Evolutionary conservation across 208 protist genomes (phyloP).

Genomic region (Wallacemonas sp.): DNA sequence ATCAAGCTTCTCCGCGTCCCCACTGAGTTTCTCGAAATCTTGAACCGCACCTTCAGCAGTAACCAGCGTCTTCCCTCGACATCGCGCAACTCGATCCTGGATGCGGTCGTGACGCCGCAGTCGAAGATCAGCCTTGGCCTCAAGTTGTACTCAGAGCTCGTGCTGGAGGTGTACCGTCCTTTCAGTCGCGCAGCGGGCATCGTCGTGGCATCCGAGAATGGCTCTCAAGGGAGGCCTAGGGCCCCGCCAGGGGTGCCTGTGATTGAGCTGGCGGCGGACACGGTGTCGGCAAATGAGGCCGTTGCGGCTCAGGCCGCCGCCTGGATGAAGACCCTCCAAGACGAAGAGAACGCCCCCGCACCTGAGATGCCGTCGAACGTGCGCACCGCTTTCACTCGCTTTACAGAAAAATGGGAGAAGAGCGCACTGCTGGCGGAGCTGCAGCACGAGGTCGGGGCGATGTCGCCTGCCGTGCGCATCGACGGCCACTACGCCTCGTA

Average conservation of each 20-base stretch:
- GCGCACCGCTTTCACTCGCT: not conserved
- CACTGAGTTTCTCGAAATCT: slow-evolving; percentile 51
- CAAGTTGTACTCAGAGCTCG: slow-evolving; percentile 58
- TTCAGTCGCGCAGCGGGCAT: slow-evolving; percentile 39
- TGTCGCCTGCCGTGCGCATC: slow-evolving; percentile 4
- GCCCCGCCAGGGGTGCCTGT: slow-evolving; percentile 44
- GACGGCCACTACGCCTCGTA: slow-evolving; percentile 11
- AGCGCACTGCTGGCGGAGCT: slow-evolving; percentile 5
- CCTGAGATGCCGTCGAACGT: not conserved
- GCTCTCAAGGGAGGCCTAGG: slow-evolving; percentile 20
- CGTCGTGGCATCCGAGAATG: slow-evolving; percentile 38
- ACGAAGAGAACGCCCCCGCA: not conserved
- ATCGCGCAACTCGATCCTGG: slow-evolving; percentile 42
- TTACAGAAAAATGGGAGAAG: not conserved
- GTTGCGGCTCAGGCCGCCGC: slow-evolving; percentile 21
- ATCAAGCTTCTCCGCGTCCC: slow-evolving; percentile 29
- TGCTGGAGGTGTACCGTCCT: slow-evolving; percentile 60
- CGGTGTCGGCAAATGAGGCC: slow-evolving; percentile 35
- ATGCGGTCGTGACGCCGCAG: slow-evolving; percentile 61
- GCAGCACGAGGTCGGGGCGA: not conserved
- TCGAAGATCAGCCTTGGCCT: slow-evolving; percentile 60
- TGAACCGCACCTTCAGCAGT: slow-evolving; percentile 63
- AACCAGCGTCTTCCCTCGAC: slow-evolving; percentile 46
- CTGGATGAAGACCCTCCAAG: slow-evolving; percentile 18
- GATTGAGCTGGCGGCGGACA: slow-evolving; percentile 47